phyloP scores from a whole-genome alignment of 768 basidiomycete genomes.

The Pholiota microspora region DNA sequence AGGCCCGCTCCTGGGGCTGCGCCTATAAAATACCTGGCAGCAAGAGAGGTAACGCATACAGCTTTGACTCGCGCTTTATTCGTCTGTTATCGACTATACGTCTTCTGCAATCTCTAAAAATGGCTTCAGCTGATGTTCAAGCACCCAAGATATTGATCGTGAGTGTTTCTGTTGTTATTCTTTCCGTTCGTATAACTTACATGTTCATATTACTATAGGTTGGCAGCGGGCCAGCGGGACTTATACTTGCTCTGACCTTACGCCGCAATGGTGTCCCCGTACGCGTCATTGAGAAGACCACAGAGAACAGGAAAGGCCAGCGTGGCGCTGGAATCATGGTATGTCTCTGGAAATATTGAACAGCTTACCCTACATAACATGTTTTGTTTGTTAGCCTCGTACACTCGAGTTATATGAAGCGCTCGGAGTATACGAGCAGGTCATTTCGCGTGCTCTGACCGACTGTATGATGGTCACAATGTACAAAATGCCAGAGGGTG shows the following conservation, averaged over 20 bases:
- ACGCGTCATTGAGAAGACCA: conserved; percentile 47
- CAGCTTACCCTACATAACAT: no score
- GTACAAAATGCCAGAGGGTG: conserved; percentile 32
- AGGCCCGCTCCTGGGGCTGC: no score
- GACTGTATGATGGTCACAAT: conserved; percentile 22
- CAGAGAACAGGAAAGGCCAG: conserved; percentile 28
- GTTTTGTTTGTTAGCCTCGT: conserved; percentile 30
- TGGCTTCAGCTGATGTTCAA: no score
- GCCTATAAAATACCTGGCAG: no score
- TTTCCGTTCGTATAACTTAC: no score
- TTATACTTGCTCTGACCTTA: conserved; percentile 39
- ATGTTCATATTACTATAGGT: conserved; percentile 36
- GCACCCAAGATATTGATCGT: no score
- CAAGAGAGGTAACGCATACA: no score
- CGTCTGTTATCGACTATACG: no score
- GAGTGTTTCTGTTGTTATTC: no score
- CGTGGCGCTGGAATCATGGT: conserved; percentile 37
- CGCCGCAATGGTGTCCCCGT: conserved; percentile 44
- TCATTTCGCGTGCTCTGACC: conserved; percentile 23
- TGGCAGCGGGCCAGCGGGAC: conserved; percentile 43
- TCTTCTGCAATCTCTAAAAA: no score
- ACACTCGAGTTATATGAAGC: conserved; percentile 40
- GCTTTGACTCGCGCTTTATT: no score
- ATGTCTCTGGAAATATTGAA: neutral
- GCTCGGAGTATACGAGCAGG: conserved; percentile 34